These are phyloP conservation scores for Cladosporium phlei DNA, from an alignment of 2,329 filamentous ascomycete species.

Conservation along the genomic window DNA sequence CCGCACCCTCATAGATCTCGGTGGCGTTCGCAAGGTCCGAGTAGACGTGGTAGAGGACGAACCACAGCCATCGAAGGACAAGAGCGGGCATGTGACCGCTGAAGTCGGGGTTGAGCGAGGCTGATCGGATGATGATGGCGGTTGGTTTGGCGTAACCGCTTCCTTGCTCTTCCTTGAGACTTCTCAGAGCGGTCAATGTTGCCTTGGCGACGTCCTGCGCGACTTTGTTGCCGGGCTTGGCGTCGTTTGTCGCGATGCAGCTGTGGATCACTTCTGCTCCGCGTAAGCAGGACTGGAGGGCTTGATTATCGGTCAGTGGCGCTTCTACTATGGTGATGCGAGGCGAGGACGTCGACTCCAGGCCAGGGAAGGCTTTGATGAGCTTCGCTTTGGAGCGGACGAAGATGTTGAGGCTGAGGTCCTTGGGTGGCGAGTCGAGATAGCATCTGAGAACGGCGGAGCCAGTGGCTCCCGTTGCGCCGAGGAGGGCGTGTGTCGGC, in stretches of 20 bases:
- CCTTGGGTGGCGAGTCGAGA: constrained; percentile 14
- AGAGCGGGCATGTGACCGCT: background rate
- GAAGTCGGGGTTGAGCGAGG: constrained; percentile 14
- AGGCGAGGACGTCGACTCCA: constrained; percentile 15
- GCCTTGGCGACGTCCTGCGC: constrained; percentile 17
- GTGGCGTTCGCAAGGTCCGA: constrained; percentile 16
- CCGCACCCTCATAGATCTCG: constrained; percentile 9
- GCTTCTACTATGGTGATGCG: constrained; percentile 15
- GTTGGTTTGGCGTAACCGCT: constrained; percentile 14
- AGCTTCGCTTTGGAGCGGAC: constrained; percentile 22
- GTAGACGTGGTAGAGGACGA: constrained; percentile 19
- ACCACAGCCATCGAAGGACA: constrained; percentile 3
- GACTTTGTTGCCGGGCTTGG: constrained; percentile 16
- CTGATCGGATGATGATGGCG: constrained; percentile 17
- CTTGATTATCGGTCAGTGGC: constrained; percentile 12
- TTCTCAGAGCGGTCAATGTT: constrained; percentile 6
- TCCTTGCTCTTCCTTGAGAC: constrained; percentile 5
- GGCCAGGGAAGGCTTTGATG: constrained; percentile 18
- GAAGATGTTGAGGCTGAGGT: constrained; percentile 22
- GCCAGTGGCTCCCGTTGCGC: constrained; percentile 24
- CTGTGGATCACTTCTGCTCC: constrained; percentile 18
- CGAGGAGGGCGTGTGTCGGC: constrained; percentile 23
- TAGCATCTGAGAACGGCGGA: constrained; percentile 22
- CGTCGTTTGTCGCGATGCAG: constrained; percentile 23
- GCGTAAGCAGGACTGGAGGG: constrained; percentile 17